A percentile compares a stretch with the other conserved stretches of the same genome.
phyloP scores from a whole-genome alignment of 192 early-diverging fungal genomes.

The Coemansia sp. region DNA sequence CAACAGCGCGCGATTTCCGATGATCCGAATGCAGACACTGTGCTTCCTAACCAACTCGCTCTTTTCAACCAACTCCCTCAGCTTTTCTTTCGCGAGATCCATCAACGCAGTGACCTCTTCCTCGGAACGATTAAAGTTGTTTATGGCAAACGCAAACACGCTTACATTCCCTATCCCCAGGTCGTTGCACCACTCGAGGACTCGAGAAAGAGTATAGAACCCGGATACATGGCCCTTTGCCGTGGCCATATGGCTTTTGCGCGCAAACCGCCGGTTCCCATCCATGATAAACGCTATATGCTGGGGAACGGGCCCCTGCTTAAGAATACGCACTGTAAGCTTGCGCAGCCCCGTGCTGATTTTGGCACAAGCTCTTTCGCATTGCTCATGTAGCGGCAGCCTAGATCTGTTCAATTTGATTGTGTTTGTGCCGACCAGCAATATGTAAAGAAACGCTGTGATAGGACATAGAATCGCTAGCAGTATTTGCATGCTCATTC shows the following conservation, averaged over 20 bases:
- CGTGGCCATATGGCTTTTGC: slow-evolving; percentile 54
- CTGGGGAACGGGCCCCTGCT: slow-evolving; percentile 75
- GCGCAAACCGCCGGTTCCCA: slow-evolving; percentile 92
- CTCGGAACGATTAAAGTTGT: slow-evolving; percentile 89
- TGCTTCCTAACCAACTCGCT: slow-evolving; percentile 73
- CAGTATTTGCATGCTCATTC: slow-evolving; percentile 5
- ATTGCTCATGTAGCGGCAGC: slow-evolving; percentile 19
- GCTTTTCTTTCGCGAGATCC: slow-evolving; percentile 72
- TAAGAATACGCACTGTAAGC: slow-evolving; percentile 34
- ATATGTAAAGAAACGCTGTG: slow-evolving; percentile 6
- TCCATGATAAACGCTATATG: slow-evolving; percentile 98
- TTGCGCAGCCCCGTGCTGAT: background rate
- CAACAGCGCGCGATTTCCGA: slow-evolving; percentile 73
- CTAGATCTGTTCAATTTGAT: background rate
- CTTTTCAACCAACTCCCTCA: slow-evolving; percentile 65
- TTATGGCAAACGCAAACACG: slow-evolving; percentile 96
- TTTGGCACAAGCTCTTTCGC: slow-evolving; percentile 1
- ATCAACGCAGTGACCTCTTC: slow-evolving; percentile 86
- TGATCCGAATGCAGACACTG: slow-evolving; percentile 72
- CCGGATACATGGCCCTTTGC: slow-evolving; percentile 78
- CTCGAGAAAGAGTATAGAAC: slow-evolving; percentile 72
- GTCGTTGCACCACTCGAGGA: slow-evolving; percentile 84
- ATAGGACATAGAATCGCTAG: background rate
- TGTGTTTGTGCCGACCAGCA: slow-evolving; percentile 11
- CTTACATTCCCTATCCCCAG: slow-evolving; percentile 84